phyloP scores from a whole-genome alignment of 1,284 basidiomycete genomes.

The Ceratobasidium papillatum region DNA sequence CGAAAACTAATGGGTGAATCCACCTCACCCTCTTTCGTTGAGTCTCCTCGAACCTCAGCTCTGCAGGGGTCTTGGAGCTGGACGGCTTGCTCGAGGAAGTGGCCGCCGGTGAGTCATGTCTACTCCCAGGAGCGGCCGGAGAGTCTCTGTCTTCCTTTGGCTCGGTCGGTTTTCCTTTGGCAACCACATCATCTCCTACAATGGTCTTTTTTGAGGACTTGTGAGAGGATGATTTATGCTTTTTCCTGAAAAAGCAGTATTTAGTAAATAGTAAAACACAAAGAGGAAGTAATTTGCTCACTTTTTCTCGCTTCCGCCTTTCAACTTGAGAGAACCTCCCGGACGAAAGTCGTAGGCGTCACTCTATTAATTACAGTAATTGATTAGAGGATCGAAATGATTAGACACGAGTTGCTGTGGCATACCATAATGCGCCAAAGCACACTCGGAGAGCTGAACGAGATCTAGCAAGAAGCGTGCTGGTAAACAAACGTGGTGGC shows the following conservation, averaged over 20 bases:
- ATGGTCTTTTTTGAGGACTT: constrained; percentile 65
- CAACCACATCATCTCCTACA: constrained; percentile 40
- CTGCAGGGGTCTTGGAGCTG: constrained; percentile 80
- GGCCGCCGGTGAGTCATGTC: constrained; percentile 60
- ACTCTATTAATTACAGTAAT: not conserved
- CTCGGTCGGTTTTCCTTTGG: constrained; percentile 46
- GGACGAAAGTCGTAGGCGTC: constrained; percentile 84
- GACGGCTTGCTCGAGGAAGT: constrained; percentile 54
- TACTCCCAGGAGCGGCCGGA: constrained; percentile 64
- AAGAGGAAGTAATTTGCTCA: constrained; percentile 55
- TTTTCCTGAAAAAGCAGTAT: constrained; percentile 66
- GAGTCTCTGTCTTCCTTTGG: constrained; percentile 50
- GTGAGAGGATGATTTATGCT: constrained; percentile 52
- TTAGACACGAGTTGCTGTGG: not conserved
- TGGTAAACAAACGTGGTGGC: not conserved
- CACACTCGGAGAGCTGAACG: not conserved
- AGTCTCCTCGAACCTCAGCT: constrained; percentile 87
- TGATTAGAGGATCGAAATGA: not conserved
- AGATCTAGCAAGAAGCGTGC: not conserved
- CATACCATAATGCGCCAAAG: constrained; percentile 14
- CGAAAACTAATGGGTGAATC: not conserved
- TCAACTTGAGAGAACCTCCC: constrained; percentile 90
- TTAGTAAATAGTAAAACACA: constrained; percentile 38
- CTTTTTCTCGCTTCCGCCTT: constrained; percentile 85
- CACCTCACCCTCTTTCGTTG: constrained; percentile 80